A percentile compares a stretch with the other conserved stretches of the same genome.
These are phyloP conservation scores for Alternaria incomplexa DNA, from an alignment of 2,329 filamentous ascomycete genomes.

Conservation along the genomic window DNA sequence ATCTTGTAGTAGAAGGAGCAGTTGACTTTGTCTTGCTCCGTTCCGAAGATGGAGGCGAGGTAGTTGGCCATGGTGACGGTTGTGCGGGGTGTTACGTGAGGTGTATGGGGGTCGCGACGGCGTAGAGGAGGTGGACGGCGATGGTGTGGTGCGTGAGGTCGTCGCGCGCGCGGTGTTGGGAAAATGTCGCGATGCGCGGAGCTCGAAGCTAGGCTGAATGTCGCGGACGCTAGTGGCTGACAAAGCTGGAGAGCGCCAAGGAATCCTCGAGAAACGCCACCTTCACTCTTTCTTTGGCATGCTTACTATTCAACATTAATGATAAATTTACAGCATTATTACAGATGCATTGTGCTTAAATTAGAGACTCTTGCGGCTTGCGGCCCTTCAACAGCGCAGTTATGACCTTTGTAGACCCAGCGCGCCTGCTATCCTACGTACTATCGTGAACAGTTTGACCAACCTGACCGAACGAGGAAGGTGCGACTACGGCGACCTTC, in stretches of 20 bases:
- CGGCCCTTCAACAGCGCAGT: neutral
- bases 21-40: conserved; percentile 98
- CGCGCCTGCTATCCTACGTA: neutral
- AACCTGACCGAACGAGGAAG: neutral
- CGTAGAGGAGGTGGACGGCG: neutral
- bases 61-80: conserved; percentile 83
- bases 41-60: conserved; percentile 98
- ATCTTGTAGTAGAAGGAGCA: conserved; percentile 99
- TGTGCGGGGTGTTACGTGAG: neutral
- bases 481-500: neutral
- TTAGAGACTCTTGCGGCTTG: neutral
- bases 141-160: conserved; percentile 3
- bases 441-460: neutral
- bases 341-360: neutral
- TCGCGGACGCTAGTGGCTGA: conserved; percentile 8
- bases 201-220: conserved; percentile 1
- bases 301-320: neutral
- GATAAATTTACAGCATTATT: neutral
- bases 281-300: neutral
- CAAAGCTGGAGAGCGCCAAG: conserved; percentile 13
- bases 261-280: conserved; percentile 10
- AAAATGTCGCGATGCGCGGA: conserved; percentile 19
- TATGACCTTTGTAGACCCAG: neutral
- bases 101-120: neutral
- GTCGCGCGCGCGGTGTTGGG: conserved; percentile 6